Evolutionary conservation across 2,329 filamentous ascomycete genomes (phyloP), one percentile per base, ranked within the genome.

Genomic region (Scedosporium dehoogii): DNA sequence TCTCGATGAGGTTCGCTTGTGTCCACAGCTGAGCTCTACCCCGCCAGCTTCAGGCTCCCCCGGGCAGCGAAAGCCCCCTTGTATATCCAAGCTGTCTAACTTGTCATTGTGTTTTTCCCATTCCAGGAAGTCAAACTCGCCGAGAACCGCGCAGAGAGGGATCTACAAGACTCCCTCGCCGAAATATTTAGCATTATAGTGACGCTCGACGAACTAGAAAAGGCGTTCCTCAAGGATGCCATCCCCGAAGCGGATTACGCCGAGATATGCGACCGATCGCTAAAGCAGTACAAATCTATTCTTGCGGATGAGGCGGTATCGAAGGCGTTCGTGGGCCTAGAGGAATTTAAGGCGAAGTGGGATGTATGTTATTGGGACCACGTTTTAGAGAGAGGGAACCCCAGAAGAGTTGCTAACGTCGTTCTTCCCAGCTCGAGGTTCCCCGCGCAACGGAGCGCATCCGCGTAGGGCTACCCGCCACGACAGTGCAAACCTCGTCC

Each of bases 101-200:
- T 38, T 38, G 33, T 38, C 14, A 48, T 14, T 48, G 10, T 21
- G 6, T 7, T 2, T 48, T 21, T 21, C 4, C 12, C 23, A 23
- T 9, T 41, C 38, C 68, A 96, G 89, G 94, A 97, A 81, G 92
- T 97, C 68, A 96, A 96, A 75, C 84, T 99, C 64, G 86, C 91
- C 59, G 88, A 90, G 46, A 96, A 88, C 23, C 87, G 90, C 68
- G 88, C 90, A 48, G 93, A 97, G 76, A 88, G 93, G 65, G 92
- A 99, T 72, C 81, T 97, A 1, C 91, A 97, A 73, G 94, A 97
- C 71, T 97, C 94, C 1, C 85, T 99, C 14, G 94, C 93, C 62
- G 94, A 99, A 75, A 87, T 99, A 25, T 99, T 97, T 76, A 96
- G 92, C 76, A 97, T 99, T 67, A 93, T 99, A 44, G 85, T 97